These are phyloP conservation scores for Aspergillus caelatus DNA, from an alignment of 2,329 filamentous ascomycete genomes.

Conservation along the genomic window DNA sequence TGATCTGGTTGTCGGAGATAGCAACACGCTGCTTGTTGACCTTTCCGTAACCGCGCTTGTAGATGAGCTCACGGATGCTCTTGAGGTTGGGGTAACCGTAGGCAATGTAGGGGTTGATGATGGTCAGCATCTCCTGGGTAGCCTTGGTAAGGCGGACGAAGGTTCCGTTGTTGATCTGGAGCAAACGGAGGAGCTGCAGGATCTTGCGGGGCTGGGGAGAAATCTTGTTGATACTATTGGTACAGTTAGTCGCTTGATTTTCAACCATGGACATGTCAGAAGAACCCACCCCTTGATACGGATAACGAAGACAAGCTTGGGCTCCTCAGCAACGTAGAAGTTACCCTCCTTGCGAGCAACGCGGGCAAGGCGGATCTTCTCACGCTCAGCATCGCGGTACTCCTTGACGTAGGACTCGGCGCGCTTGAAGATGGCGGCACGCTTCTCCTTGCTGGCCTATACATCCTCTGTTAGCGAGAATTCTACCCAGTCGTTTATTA, in stretches of 20 bases:
- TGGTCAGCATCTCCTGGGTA: conserved; percentile 93
- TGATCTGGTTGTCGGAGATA: conserved; percentile 95
- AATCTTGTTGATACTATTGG: conserved; percentile 96
- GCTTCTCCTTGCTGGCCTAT: conserved; percentile 98
- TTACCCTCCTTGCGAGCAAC: conserved; percentile 88
- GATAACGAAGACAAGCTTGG: conserved; percentile 95
- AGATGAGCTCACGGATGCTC: conserved; percentile 97
- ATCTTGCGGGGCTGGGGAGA: conserved; percentile 99
- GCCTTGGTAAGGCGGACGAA: conserved; percentile 98
- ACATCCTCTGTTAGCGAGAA: conserved; percentile 31
- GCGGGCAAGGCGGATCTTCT: conserved; percentile 93
- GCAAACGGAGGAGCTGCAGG: conserved; percentile 96
- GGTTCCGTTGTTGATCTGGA: conserved; percentile 99
- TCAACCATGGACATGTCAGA: background rate
- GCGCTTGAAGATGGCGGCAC: conserved; percentile 98
- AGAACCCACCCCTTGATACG: conserved; percentile 89
- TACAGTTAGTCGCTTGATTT: conserved; percentile 33
- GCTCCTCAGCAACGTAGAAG: conserved; percentile 92
- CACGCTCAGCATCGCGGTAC: conserved; percentile 96
- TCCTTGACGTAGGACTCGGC: conserved; percentile 99
- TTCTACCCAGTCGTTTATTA: conserved; percentile 15
- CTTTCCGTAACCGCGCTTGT: conserved; percentile 99
- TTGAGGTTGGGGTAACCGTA: conserved; percentile 99
- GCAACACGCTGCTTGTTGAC: conserved; percentile 96
- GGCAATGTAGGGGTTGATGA: conserved; percentile 98